These are phyloP conservation scores for Schizochytrium sp. DNA, from an alignment of 108 stramenopile genomes.

Conservation along the genomic window DNA sequence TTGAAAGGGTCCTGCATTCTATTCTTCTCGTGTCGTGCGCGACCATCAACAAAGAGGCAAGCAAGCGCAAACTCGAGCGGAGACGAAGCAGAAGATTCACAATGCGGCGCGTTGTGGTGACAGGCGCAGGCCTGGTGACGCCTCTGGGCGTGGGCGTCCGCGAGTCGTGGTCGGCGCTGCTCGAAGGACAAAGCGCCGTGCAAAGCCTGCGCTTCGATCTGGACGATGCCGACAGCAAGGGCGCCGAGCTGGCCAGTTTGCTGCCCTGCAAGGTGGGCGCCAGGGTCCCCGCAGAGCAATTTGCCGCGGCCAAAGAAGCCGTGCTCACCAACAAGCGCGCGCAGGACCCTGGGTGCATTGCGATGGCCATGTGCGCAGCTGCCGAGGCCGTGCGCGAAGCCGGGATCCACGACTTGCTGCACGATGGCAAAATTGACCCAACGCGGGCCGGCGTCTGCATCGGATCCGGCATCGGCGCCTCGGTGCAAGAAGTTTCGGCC, in stretches of 20 bases:
- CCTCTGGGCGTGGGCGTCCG: constrained; percentile 69
- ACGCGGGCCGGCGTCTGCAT: constrained; percentile 64
- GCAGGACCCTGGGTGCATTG: constrained; percentile 60
- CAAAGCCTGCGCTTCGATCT: neutral
- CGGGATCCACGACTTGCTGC: constrained; percentile 18
- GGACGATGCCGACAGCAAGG: constrained; percentile 26
- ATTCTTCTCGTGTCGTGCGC: too few species aligned
- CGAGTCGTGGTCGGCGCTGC: constrained; percentile 59
- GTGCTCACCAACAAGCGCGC: constrained; percentile 32
- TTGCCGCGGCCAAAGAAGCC: neutral
- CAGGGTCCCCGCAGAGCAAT: constrained; percentile 44
- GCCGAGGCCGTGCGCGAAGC: constrained; percentile 54
- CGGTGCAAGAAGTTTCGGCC: constrained; percentile 63
- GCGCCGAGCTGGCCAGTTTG: constrained; percentile 42
- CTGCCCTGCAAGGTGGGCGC: constrained; percentile 70
- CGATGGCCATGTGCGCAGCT: constrained; percentile 67
- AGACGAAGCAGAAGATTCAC: neutral
- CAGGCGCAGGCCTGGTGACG: constrained; percentile 76
- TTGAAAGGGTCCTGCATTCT: too few species aligned
- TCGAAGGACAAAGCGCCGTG: constrained; percentile 17
- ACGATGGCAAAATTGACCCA: neutral
- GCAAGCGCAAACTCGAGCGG: too few species aligned
- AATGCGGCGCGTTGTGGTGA: constrained; percentile 76
- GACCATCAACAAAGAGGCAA: too few species aligned
- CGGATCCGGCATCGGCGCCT: constrained; percentile 72